A percentile compares a stretch with the other conserved stretches of the same genome.
Evolutionary conservation across 2,329 filamentous ascomycete species (phyloP).

Genomic region (Penicillium freii): DNA sequence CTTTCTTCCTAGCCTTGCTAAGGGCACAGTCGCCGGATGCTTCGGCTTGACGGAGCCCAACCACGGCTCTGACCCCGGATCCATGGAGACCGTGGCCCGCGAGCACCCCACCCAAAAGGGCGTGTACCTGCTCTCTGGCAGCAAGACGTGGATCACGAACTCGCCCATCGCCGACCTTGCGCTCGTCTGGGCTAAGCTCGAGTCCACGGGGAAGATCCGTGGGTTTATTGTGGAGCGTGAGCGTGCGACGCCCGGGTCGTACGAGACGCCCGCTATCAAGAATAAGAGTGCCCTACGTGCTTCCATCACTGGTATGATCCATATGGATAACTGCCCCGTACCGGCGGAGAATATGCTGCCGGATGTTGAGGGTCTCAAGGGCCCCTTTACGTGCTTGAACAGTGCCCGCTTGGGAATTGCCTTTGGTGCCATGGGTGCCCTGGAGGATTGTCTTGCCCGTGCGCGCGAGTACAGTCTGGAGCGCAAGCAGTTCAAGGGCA

Average conservation of each 20-base stretch:
- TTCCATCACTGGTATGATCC: constrained; percentile 96
- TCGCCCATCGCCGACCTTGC: constrained; percentile 83
- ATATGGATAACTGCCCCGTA: constrained; percentile 86
- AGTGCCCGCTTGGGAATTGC: constrained; percentile 91
- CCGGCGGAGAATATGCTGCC: constrained; percentile 92
- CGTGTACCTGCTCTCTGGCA: constrained; percentile 72
- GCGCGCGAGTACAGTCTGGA: constrained; percentile 86
- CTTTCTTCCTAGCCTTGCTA: constrained; percentile 76
- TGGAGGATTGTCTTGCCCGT: constrained; percentile 85
- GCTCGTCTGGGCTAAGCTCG: constrained; percentile 88
- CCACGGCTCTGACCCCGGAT: constrained; percentile 86
- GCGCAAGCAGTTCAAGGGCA: constrained; percentile 92
- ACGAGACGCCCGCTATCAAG: constrained; percentile 89
- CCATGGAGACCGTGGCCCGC: constrained; percentile 85
- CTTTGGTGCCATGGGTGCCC: constrained; percentile 86
- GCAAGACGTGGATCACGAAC: constrained; percentile 96
- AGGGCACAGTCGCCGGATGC: constrained; percentile 76
- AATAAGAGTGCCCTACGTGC: constrained; percentile 93
- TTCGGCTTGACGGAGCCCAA: constrained; percentile 92
- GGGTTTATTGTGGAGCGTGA: constrained; percentile 87
- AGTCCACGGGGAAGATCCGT: constrained; percentile 87
- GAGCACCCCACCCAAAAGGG: constrained; percentile 81
- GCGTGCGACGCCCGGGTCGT: constrained; percentile 78
- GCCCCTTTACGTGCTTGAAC: constrained; percentile 93
- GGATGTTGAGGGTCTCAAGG: constrained; percentile 77